Evolutionary conservation across 2,329 filamentous ascomycete species (phyloP), one percentile per base, ranked within the genome.

Genomic region (Xylariomycetidae sp.): DNA sequence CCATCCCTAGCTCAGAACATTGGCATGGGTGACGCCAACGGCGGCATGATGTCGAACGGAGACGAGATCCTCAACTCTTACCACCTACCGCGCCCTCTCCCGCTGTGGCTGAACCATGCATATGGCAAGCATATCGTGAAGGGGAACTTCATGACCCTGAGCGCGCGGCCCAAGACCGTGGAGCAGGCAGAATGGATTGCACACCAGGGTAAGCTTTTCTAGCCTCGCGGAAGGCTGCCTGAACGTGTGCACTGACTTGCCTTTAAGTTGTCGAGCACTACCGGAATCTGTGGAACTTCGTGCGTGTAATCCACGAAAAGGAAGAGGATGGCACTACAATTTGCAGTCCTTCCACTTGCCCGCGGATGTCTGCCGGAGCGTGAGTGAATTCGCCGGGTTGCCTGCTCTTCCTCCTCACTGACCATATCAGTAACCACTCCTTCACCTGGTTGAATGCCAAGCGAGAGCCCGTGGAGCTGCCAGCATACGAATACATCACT

Each of bases 101-200:
- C 85, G 12, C 65, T 85, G 40, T 88, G 85, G 78, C 76, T 88
- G 52, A 82, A 85, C 52, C 73, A 82, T 35, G 66, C 77, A 41
- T 83, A 85, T 56, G 81, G 84, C 34, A 85, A 82, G 56, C 79
- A 94, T 53, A 94, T 95, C 46, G 89, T 95, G 53, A 94, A 90
- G 67, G 90, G 90, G 39, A 96, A 95, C 66, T 95, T 96, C 58
- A 87, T 95, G 82, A 95, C 90, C 9, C 65, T 96, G 39, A 93
- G 89, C 52, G 87, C 88, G 31, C 83, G 89, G 55, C 90, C 90
- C 15, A 89, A 90, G 67, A 89, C 92, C 36, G 85, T 95, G 28
- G 90, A 95, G 53, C 79, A 87, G 56, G 90, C 87, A 46, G 90
- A 96, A 63, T 96, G 90, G 90, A 74, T 95, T 49, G 89, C 89